Conservation (phyloP, 768 basidiomycete genomes). For the Trametes meyenii region DNA sequence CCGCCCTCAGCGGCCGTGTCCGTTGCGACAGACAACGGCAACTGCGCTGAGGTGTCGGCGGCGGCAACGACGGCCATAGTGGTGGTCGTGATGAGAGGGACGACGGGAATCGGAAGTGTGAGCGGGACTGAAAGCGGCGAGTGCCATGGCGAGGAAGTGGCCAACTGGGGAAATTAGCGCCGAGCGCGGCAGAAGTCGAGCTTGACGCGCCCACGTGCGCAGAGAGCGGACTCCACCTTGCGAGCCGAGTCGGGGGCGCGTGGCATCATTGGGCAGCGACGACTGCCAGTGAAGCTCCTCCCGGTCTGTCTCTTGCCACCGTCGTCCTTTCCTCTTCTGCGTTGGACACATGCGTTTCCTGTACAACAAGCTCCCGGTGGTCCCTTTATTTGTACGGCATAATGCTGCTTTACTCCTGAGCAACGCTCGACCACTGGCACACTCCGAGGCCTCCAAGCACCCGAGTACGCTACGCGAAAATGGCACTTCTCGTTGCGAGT, state of each 20-base stretch:
- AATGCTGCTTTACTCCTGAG: too few species aligned
- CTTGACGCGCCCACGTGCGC: not conserved
- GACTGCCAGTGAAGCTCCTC: not conserved
- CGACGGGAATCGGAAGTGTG: not conserved
- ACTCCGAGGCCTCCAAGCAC: too few species aligned
- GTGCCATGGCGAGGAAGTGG: conserved; percentile 1
- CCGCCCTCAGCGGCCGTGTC: not conserved
- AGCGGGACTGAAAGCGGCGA: not conserved
- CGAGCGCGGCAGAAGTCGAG: conserved; percentile 4
- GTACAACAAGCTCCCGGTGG: too few species aligned
- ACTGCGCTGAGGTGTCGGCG: conserved; percentile 2
- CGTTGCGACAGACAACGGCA: not conserved
- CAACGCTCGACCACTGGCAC: too few species aligned
- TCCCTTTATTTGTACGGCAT: too few species aligned
- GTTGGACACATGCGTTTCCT: too few species aligned
- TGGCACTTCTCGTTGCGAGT: too few species aligned
- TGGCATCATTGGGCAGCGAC: not conserved
- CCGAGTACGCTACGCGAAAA: too few species aligned
- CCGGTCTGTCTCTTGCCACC: not conserved
- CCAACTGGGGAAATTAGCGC: not conserved
- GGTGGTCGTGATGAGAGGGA: conserved; percentile 8
- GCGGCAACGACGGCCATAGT: conserved; percentile 1
- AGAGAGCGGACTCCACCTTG: not conserved
- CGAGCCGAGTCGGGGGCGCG: too few species aligned
- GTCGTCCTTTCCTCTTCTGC: not conserved